phyloP scores from a whole-genome alignment of 352 stramenopile genomes.

The Phytophthora nicotianae region DNA sequence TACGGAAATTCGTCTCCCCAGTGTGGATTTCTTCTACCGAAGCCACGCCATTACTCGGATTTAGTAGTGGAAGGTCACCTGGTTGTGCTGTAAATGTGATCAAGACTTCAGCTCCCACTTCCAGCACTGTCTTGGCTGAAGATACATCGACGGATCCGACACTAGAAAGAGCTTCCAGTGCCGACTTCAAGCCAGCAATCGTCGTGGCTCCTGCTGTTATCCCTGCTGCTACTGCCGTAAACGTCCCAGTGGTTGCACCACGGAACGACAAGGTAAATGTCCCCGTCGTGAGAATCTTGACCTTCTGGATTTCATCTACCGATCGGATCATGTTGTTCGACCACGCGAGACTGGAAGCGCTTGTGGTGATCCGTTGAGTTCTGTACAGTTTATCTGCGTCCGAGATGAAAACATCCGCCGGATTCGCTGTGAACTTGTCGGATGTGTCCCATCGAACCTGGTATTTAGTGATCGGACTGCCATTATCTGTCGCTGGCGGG shows the following conservation, averaged over 20 bases:
- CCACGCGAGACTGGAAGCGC: slow-evolving; percentile 62
- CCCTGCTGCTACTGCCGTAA: slow-evolving; percentile 18
- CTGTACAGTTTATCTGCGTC: slow-evolving; percentile 60
- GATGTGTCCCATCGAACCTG: slow-evolving; percentile 72
- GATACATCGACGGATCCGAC: slow-evolving; percentile 55
- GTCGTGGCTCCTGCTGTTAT: slow-evolving; percentile 43
- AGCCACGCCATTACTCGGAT: slow-evolving; percentile 13
- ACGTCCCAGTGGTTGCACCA: slow-evolving; percentile 30
- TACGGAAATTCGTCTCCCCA: slow-evolving; percentile 66
- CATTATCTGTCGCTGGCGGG: slow-evolving; percentile 62
- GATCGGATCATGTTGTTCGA: slow-evolving; percentile 39
- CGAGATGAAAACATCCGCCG: slow-evolving; percentile 49
- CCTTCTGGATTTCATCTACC: slow-evolving; percentile 48
- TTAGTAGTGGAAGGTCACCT: slow-evolving; percentile 53
- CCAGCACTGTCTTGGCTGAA: slow-evolving; percentile 21
- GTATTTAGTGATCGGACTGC: slow-evolving; percentile 70
- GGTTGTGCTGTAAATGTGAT: slow-evolving; percentile 67
- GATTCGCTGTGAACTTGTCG: slow-evolving; percentile 52
- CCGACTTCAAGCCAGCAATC: slow-evolving; percentile 29
- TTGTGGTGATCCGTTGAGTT: slow-evolving; percentile 58
- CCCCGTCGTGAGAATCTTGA: slow-evolving; percentile 39
- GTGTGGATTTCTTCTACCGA: slow-evolving; percentile 34
- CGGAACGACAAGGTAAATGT: slow-evolving; percentile 67
- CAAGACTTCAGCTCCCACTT: slow-evolving; percentile 35
- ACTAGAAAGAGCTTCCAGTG: slow-evolving; percentile 46